Base-by-base conservation (phyloP, 345 rosid genomes). In the Lumnitzera littorea region DNA sequence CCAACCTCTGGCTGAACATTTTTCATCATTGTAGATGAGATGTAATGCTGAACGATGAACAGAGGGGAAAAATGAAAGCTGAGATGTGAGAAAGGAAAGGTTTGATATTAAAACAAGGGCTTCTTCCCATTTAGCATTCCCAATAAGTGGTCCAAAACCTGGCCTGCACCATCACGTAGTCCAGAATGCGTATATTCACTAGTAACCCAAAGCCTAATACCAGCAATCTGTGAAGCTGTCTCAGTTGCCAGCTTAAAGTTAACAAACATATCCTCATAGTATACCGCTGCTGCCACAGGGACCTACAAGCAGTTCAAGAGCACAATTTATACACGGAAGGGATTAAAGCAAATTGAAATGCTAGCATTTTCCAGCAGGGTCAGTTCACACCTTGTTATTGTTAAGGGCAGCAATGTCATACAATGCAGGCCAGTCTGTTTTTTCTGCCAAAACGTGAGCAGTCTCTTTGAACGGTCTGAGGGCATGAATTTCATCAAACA, bases 151-250 rank as follows among this genome's bases (percentile, higher is more conserved):
- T 87, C 94, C 57, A 92, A 69, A 62, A 94, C 82, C 70, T 74
- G 81, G 27, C 75, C 80, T 36, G 96, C 97, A 17, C 67, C 82
- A 61, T 89, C 99, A 3, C 89, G 88, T 31, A 89, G 84, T 58
- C 97, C 99, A 11, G 97, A 94, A 67, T 94, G 99, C 99, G 84
- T 82, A 72, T 66, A 90, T 77, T 91, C 92, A 17, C 85, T 91
- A 2, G 96, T 85, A 43, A 88, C 63, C 96, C 98, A 91, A 47
- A 80, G 73, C 73, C 98, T 73, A 57, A 87, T 81, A 43, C 88
- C 87, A 2, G 86, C 83, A 31, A 89, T 78, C 60, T 81, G 72
- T 51, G 91, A 71, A 51, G 87, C 91, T 54, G 96, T 94, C 69
- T 89, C 90, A 86, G 56, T 87, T 24, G 77, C 82, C 71, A 94